A percentile compares a stretch with the other conserved stretches of the same genome.
Evolutionary conservation across 108 stramenopile genomes (phyloP).

Genomic region (Aureococcus anophagefferens): DNA sequence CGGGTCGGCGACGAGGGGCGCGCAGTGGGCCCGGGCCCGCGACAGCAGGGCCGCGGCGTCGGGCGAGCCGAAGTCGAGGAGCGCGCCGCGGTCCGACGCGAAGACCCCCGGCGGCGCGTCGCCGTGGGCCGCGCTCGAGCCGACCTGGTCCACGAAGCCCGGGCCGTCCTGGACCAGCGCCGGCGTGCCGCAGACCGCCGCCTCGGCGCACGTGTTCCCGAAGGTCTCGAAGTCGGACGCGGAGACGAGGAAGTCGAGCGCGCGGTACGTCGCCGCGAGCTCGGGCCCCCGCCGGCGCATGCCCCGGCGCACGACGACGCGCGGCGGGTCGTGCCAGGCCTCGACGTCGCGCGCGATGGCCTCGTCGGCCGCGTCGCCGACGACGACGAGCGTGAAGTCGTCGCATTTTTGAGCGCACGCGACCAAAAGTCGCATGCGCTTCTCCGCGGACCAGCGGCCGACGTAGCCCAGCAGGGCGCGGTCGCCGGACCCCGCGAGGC

Average conservation of each 20-base stretch:
- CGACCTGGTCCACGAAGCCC: slow-evolving; percentile 8
- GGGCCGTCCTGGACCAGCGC: slow-evolving; percentile 3
- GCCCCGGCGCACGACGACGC: background rate
- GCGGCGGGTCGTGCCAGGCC: slow-evolving; percentile 4
- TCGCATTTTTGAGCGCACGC: background rate
- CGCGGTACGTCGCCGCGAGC: slow-evolving; percentile 1
- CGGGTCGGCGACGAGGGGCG: too few relatives aligned
- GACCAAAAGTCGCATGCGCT: slow-evolving; percentile 6
- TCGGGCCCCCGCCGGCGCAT: background rate
- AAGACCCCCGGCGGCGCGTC: too few relatives aligned
- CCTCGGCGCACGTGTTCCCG: slow-evolving; percentile 13
- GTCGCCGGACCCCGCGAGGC: background rate
- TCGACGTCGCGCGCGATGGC: background rate
- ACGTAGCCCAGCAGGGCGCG: slow-evolving; percentile 1
- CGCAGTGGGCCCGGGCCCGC: too few relatives aligned
- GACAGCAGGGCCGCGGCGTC: too few relatives aligned
- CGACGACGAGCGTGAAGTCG: background rate
- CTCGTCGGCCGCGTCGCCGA: slow-evolving; percentile 13
- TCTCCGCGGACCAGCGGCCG: slow-evolving; percentile 14
- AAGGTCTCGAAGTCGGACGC: slow-evolving; percentile 10
- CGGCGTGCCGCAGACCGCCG: slow-evolving; percentile 9
- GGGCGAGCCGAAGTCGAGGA: too few relatives aligned
- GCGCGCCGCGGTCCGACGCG: too few relatives aligned
- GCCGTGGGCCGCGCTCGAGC: too few relatives aligned
- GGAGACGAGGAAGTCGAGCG: slow-evolving; percentile 8